Evolutionary conservation across 371 early-diverging fungal species (phyloP), one percentile per base, ranked within the genome.

Genomic region (Rhizomucor pusillus): DNA sequence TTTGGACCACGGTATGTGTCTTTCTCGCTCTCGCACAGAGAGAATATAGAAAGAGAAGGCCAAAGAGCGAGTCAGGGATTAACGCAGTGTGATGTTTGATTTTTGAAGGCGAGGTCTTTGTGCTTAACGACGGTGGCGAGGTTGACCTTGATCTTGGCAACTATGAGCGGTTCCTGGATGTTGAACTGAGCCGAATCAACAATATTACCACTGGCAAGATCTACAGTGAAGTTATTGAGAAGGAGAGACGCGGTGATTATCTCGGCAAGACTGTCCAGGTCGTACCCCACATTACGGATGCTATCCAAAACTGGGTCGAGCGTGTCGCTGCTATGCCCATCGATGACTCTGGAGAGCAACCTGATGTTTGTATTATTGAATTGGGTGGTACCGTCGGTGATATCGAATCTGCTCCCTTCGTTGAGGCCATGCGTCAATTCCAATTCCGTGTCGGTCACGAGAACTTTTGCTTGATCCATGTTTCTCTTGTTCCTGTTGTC

Each of bases 301-400:
- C 91, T 22, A 94, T 99, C 61, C 97, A 98, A 78, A 89, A 94
- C 65, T 98, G 97, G 95, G 87, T 99, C 43, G 93, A 96, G 72
- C 86, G 93, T 45, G 97, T 98, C 6, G 90, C 91, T 19, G 78
- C 79, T 35, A 81, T 90, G 43, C 90, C 97, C 23, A 89, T 97
- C 16, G 92, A 93, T 54, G 85, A 86, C 47, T 81, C 83, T 57
- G 94, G 92, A 10, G 84, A 89, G 59, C 81, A 80, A 51, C 98
- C 99, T 25, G 99, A 98, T 69, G 91, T 99, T 40, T 97, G 99
- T 76, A 95, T 99, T 57, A 89, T 99, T 60, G 99, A 99, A 77
- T 82, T 99, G 36, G 99, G 99, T 57, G 99, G 99, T 50, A 97
- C 99, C 29, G 96, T 99, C 7, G 99, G 99, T 63, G 99, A 99